Evolutionary conservation across 345 rosid genomes (phyloP).

Genomic region (Moricandia moricandioides): DNA sequence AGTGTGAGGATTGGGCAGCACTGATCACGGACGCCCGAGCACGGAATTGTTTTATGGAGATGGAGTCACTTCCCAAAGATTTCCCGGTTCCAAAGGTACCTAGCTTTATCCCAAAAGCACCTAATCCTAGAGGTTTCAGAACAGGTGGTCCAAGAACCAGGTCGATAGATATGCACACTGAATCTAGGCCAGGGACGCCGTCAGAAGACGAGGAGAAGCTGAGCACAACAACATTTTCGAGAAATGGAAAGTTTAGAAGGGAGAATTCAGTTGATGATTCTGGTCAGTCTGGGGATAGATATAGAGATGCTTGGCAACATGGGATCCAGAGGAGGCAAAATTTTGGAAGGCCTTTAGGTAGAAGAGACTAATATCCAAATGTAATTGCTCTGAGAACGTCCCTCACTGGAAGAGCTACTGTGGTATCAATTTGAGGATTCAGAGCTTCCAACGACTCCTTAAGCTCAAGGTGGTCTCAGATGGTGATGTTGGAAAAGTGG

Average conservation of each 20-base stretch:
- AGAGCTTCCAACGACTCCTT: neutral
- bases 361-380: constrained; percentile 41
- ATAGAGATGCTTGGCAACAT: constrained; percentile 80
- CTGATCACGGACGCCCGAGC: constrained; percentile 15
- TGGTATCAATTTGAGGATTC: neutral
- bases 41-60: constrained; percentile 87
- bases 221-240: constrained; percentile 41
- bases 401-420: neutral
- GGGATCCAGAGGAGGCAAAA: constrained; percentile 59
- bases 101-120: constrained; percentile 53
- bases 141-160: constrained; percentile 73
- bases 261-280: constrained; percentile 63
- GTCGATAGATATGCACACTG: constrained; percentile 54
- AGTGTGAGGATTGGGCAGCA: no score
- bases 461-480: neutral
- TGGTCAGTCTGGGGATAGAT: constrained; percentile 58
- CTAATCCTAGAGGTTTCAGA: constrained; percentile 60
- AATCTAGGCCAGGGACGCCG: constrained; percentile 66
- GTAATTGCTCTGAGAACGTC: neutral
- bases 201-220: constrained; percentile 74
- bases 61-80: constrained; percentile 85
- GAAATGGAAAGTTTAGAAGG: constrained; percentile 59
- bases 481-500: neutral
- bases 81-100: constrained; percentile 42
- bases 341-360: constrained; percentile 46